Evolutionary conservation across 768 basidiomycete genomes (phyloP).

Genomic region (Pleurotus salmoneostramineus): DNA sequence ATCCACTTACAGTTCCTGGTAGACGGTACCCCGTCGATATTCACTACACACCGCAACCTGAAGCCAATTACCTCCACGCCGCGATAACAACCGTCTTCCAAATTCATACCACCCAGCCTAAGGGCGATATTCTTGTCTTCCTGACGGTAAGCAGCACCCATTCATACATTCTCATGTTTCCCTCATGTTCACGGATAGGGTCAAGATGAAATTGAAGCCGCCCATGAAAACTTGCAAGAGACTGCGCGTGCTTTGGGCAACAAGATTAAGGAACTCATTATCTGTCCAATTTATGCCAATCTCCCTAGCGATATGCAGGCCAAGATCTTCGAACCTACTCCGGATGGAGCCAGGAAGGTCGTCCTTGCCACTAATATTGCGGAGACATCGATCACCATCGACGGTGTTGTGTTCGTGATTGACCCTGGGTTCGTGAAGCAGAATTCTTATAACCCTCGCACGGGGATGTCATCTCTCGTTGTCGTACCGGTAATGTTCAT

Average conservation of each 20-base stretch:
- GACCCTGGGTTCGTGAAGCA: constrained; percentile 99
- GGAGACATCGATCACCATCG: constrained; percentile 99
- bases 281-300: constrained; percentile 98
- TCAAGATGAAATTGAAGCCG: constrained; percentile 98
- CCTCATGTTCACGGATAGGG: constrained; percentile 47
- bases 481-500: constrained; percentile 80
- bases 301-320: constrained; percentile 99
- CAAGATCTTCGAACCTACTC: constrained; percentile 99
- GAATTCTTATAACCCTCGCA: constrained; percentile 97
- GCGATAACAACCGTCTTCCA: constrained; percentile 99
- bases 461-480: constrained; percentile 95
- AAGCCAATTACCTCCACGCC: constrained; percentile 98
- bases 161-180: background rate
- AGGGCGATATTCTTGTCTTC: constrained; percentile 97
- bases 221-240: constrained; percentile 93
- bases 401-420: constrained; percentile 98
- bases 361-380: constrained; percentile 99
- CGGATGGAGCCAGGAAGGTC: constrained; percentile 93
- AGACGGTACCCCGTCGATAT: constrained; percentile 97
- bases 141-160: constrained; percentile 62
- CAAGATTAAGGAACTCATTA: constrained; percentile 90
- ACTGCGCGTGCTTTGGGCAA: constrained; percentile 93
- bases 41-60: constrained; percentile 98
- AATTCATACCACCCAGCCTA: constrained; percentile 97
- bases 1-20: constrained; percentile 71